Base-by-base conservation (phyloP, 305 asterid species). In the Caryopteris hybrid region DNA sequence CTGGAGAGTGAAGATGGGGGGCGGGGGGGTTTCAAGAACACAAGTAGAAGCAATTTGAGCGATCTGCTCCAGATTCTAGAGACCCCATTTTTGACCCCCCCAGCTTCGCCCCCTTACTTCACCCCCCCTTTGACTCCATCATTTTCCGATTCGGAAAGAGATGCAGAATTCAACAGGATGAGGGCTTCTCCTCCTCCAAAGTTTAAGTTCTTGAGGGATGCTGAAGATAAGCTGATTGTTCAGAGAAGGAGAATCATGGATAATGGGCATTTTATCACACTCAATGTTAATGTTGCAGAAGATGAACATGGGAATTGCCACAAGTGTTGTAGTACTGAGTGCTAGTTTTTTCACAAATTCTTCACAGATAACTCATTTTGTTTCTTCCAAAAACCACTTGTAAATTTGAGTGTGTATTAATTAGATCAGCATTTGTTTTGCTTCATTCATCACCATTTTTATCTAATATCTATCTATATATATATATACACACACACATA, bases 111-210 rank as follows among this genome's bases (percentile, higher is more conserved):
- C 1, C 77, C 78, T 13, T 86, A 79, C 64, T 85, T 73, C 75
- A 88, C 96, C 0, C 96, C 96, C 3, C 96, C 96, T 8, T 27
- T 86, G 38, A 86, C 94, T n/a, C 94, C 94, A 8, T 71, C 78
- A 0, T 25, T 41, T 6, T 10, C 21, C 16, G 46, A 45, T 21
- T 27, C 79, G 55, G 69, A 66, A 43, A 71, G 59, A 34, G 86
- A 80, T 69, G 82, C 80, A 5, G 88, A 72, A 54, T 78, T 85
- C 31, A 88, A 80, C 13, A 74, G 74, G 74, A 34, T 72, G 64
- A 74, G 68, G 38, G 64, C 85, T 42, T 84, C 95, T 2, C 89
- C 95, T 11, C 84, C 92, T 9, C 89, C 95, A 5, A 79, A 74
- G 68, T 84, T 88, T 22, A 77, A 84, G 76, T 86, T 88, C 72